phyloP scores from a whole-genome alignment of 179 eudicot species.

The Patellifolia procumbens region DNA sequence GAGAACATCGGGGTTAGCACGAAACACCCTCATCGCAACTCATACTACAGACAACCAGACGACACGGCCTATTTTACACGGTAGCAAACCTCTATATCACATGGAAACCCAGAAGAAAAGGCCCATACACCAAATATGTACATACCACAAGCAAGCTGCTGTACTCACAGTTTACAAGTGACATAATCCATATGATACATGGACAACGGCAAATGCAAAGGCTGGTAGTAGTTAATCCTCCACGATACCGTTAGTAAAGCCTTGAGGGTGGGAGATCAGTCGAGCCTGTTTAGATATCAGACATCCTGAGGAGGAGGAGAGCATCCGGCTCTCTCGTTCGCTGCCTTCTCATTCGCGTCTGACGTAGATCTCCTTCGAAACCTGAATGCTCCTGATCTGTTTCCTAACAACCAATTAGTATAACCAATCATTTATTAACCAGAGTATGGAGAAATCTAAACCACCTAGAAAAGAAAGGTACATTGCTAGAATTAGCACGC shows the following conservation, averaged over 20 bases:
- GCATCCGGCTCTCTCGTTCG: slow-evolving; percentile 53
- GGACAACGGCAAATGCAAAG: not conserved
- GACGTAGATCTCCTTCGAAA: slow-evolving; percentile 65
- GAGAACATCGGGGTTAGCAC: no score
- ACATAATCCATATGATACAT: not conserved
- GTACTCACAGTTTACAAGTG: no score
- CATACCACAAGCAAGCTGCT: no score
- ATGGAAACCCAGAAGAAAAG: no score
- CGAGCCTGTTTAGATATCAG: slow-evolving; percentile 39
- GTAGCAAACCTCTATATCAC: no score
- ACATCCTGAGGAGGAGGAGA: slow-evolving; percentile 68
- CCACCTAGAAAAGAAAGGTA: not conserved
- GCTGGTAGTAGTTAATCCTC: slow-evolving; percentile 6
- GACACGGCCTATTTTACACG: no score
- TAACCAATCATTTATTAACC: not conserved
- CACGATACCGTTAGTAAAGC: not conserved
- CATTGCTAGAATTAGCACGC: not conserved
- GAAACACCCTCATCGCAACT: no score
- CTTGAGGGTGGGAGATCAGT: slow-evolving; percentile 10
- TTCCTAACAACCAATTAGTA: slow-evolving; percentile 26
- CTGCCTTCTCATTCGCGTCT: slow-evolving; percentile 60
- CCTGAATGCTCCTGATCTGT: slow-evolving; percentile 56
- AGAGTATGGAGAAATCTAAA: not conserved
- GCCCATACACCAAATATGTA: no score
- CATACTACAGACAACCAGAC: no score